Evolutionary conservation across 139 green algal genomes (phyloP), one percentile per base, ranked within the genome.

Genomic region (Tetraselmis striata): DNA sequence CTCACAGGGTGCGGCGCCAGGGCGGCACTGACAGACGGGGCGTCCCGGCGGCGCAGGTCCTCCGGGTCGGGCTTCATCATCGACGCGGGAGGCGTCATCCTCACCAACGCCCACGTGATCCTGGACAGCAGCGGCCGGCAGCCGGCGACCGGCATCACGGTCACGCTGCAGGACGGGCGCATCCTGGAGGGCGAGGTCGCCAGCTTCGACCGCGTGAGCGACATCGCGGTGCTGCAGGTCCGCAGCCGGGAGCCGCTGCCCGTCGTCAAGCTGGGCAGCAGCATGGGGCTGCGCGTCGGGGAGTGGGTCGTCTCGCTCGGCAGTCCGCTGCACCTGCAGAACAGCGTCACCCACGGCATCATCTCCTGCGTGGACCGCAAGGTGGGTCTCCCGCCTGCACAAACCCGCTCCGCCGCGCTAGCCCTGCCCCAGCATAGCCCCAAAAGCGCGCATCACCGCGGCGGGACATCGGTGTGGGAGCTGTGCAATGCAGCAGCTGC

Each of bases 101-200:
- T 95, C 30, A 97, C 93, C 79, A 97, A 96, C 76, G 92, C 92
- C 26, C 94, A 97, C 83, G 93, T 96, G 18, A 87, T 97, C 23
- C 83, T 86, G 5, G 90, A 78, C 75, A n/a, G 79, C 76, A 75
- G 67, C 24, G 76, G 76, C 31, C 82, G 29, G 28, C 80, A 80
- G 77, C 78, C 23, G 32, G 29, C 29, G 18, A 23, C 29, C 88
- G 58, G 0, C 79, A 83, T 93, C 74, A 77, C 86, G 1, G 88
- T 96, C 24, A 91, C 93, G 29, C 82, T 97, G 27, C 89, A 94
- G 81, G 93, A 97, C 82, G 94, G 93, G 0, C 87, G 94, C 30
- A 87, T 91, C 30, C 94, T 95, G 82, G 79, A 67, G 45, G 45
- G 45, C 45, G 45, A 67, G 45, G 45, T 67, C 11, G 18, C 45